Base-by-base conservation (phyloP, 495 filamentous ascomycete species). In the Ramalina peruviana region DNA sequence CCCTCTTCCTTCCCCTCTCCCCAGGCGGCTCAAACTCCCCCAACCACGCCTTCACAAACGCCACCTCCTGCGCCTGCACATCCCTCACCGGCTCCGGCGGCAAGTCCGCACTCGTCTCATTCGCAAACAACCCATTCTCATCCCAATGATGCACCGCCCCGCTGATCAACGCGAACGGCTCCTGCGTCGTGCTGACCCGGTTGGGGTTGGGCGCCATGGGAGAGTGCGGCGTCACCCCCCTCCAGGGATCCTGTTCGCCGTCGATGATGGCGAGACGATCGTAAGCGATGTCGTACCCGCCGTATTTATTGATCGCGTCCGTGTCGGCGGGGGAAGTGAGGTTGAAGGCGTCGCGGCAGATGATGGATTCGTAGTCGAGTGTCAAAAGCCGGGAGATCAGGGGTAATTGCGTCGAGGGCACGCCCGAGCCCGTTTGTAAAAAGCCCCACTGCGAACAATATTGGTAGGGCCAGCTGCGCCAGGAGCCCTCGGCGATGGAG, bases 161-260 rank as follows among this genome's bases (percentile, higher is more conserved):
- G n/a, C 67, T 63, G 48, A 86, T 80, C 47, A 83, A 58, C 21
- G 82, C 66, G 50, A 79, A 78, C 4, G 83, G 83, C 64, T 82
- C 68, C 17, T 63, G 62, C 0, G 67, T 63, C 1, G 81, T 84
- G 36, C 68, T 80, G 6, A 58, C 53, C 17, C 82, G 57, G 21
- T 58, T 54, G 0, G 62, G 56, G 21, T 58, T 55, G 0, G 62
- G 56, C 11, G 73, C 67, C 1, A 65, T 70, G 33, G 76, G 66
- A 1, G 72, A 72, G 49, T 83, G 80, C 4, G 79, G 77, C 11
- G 76, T 81, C 0, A 80, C 79, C 0, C 74, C 71, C 6, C 78
- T 69, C 83, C 83, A 88, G 0, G 83, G 81, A 59, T 88, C 84
- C 46, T 68, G 68, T 48, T 82, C 67, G 13, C 82, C 83, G 50